phyloP scores from a whole-genome alignment of 345 rosid species.

The Euclidium syriacum region DNA sequence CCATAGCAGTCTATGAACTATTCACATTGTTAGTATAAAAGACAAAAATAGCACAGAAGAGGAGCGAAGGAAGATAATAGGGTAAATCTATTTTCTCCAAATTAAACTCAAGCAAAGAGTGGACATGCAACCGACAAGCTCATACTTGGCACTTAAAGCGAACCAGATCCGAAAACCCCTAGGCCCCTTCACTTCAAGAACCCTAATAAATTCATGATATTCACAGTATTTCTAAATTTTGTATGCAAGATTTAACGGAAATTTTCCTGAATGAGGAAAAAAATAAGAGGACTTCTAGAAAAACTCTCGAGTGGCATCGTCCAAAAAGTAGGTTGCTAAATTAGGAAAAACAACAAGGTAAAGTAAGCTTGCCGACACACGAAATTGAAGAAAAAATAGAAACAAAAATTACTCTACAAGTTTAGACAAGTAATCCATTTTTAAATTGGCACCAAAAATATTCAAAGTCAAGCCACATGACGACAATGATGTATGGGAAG shows the following conservation, averaged over 20 bases:
- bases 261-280: slow-evolving; percentile 10
- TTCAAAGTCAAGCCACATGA: not conserved
- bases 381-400: slow-evolving; percentile 10
- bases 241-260: not conserved
- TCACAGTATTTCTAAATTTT: not conserved
- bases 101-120: not conserved
- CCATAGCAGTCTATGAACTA: slow-evolving; percentile 42
- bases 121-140: not conserved
- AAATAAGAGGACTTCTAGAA: not conserved
- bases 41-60: not conserved
- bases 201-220: not conserved
- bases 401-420: not conserved
- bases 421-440: not conserved
- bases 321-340: slow-evolving; percentile 22
- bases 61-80: too few species aligned
- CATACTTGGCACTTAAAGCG: not conserved
- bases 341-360: slow-evolving; percentile 19
- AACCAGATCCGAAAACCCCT: slow-evolving; percentile 19
- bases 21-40: slow-evolving; percentile 4
- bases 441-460: not conserved
- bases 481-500: not conserved
- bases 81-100: not conserved
- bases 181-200: too few species aligned
- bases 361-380: slow-evolving; percentile 26
- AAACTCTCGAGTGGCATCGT: slow-evolving; percentile 10